Evolutionary conservation across 2,329 filamentous ascomycete species (phyloP), one percentile per base, ranked within the genome.

Genomic region (Aureobasidium melanogenum): DNA sequence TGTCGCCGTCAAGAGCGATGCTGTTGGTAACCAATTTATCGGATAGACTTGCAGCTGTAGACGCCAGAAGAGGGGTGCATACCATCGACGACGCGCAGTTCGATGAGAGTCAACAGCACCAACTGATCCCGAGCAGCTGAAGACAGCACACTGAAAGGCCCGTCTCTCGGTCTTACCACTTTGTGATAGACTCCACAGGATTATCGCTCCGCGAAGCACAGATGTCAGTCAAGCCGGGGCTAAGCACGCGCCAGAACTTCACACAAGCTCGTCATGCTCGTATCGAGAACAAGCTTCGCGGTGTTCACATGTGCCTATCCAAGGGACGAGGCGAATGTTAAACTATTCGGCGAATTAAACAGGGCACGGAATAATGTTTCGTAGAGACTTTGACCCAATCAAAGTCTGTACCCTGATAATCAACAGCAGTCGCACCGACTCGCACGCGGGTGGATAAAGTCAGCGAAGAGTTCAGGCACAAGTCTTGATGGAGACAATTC

Each of bases 101-200:
- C 22, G 34, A 41, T 32, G 36, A 30, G 19, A 10, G 14, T 12
- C 36, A 22, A 54, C 24, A 54, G 17, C 36, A 19, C 15, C 7
- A 32, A 36, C 48, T 5, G 17, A 8, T 10, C 10, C n/a, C 55
- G 43, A 19, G 56, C 64, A 19, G 63, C 66, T 43, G 30, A 24
- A 22, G 19, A 9, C 17, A 17, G 32, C 10, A 24, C 4, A 38
- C 12, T 12, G 7, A 24, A 51, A 38, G 48, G 48, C 48, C 48
- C 48, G 30, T 51, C 28, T 38, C 30, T n/a, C 48, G 19, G 48
- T 51, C 32, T 38, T 51, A 51, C 32, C 32, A 34, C 30, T 17
- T 9, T 26, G 8, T 24, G 6, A 36, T 36, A 19, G 32, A 34
- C 48, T 24, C 14, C 8, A 5, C 19, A 15, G 36, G 10, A 9